Evolutionary conservation across 805 yeast genomes (phyloP).

Genomic region (Starmerella apicola): DNA sequence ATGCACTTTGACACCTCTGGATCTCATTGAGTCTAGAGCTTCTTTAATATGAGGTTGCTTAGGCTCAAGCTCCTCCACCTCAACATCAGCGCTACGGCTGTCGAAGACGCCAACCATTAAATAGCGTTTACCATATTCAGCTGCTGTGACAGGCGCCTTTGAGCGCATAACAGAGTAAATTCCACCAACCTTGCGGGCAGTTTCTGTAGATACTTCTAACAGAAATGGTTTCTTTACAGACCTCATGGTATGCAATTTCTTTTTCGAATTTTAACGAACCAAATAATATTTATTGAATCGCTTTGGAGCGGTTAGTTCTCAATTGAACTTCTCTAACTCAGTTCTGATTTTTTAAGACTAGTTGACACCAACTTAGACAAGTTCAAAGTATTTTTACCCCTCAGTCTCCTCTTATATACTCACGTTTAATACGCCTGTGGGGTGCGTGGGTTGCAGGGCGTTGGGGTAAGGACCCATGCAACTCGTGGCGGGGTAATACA

Average conservation of each 20-base stretch:
- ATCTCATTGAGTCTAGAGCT: constrained; percentile 65
- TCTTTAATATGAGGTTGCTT: constrained; percentile 39
- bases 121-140: constrained; percentile 81
- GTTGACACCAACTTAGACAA: too few relatives aligned
- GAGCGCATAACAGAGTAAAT: constrained; percentile 93
- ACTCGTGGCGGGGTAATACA: too few relatives aligned
- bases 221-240: constrained; percentile 78
- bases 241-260: constrained; percentile 43
- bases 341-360: too few relatives aligned
- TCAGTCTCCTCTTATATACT: too few relatives aligned
- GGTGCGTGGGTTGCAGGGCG: too few relatives aligned
- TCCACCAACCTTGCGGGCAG: constrained; percentile 95
- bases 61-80: constrained; percentile 57
- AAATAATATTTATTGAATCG: too few relatives aligned
- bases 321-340: too few relatives aligned
- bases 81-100: constrained; percentile 56
- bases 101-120: constrained; percentile 79
- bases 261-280: too few relatives aligned
- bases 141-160: constrained; percentile 91
- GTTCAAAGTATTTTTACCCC: too few relatives aligned
- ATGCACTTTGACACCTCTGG: constrained; percentile 67
- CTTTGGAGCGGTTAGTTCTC: background rate
- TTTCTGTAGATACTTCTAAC: constrained; percentile 93
- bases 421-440: too few relatives aligned
- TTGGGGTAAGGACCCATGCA: too few relatives aligned